Evolutionary conservation across 768 basidiomycete species (phyloP), one percentile per base, ranked within the genome.

Genomic region (Omphalotus guepiniiformis): DNA sequence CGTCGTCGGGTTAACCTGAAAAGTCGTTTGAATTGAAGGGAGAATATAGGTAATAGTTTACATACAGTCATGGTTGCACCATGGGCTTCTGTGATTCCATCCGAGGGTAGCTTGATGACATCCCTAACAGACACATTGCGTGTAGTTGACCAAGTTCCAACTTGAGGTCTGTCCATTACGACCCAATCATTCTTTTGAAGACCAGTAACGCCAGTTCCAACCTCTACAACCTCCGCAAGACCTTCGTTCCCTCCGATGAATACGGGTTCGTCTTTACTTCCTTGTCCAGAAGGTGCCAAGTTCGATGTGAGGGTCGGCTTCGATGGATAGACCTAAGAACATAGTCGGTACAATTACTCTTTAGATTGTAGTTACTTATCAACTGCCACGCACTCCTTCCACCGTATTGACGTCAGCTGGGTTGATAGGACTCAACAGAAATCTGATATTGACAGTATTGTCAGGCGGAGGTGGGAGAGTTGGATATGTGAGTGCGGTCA

Each of bases 391-490:
- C n/a, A n/a, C 78, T 13, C 89, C 89, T 60, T 91, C 82, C 28
- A 91, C 73, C 47, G 85, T 83, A 51, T 90, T 91, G 59, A 88
- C 62, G 51, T 92, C 90, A 13, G 89, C 80, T 3, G 88, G 89
- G 60, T 92, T 91, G 48, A 92, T 78, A 7, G 89, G 85, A 4
- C 86, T 74, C 18, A 88, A 73, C 11, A 85, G 67, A 59, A 85
- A 79, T 52, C 72, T 75, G 60, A 92, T 60, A 59, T 87, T 88
- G 28, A 82, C 64, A 1, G 82, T 76, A 47, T 70, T 64, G n/a
- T 79, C 69, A 5, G 70, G 56, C 1, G 88, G 85, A 0, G 73
- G 58, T 6, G 79, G 69, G 8, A 83, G 69, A 1, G 70, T 50
- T 0, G 77, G 76, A 55, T 77, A 81, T 1, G 76, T 73, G 35